phyloP scores from a whole-genome alignment of 495 filamentous ascomycete genomes.

The Aspergillus incahuasiensis region DNA sequence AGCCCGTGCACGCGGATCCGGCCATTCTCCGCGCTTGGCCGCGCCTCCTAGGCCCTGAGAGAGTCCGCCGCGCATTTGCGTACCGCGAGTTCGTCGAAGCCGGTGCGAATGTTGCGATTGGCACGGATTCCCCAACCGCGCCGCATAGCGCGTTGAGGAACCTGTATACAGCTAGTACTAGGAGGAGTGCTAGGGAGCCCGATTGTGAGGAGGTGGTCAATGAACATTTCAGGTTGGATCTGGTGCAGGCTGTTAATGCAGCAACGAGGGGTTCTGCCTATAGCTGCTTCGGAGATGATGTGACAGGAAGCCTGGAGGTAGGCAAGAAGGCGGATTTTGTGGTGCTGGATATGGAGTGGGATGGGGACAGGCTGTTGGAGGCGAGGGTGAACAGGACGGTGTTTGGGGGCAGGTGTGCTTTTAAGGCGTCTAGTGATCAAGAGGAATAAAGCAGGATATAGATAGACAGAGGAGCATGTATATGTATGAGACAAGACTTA shows the following conservation, averaged over 20 bases:
- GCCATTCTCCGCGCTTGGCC: conserved; percentile 59
- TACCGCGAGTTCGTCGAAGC: conserved; percentile 55
- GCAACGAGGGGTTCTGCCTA: conserved; percentile 56
- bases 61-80: conserved; percentile 54
- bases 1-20: conserved; percentile 61
- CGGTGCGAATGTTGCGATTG: conserved; percentile 51
- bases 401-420: conserved; percentile 16
- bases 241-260: conserved; percentile 49
- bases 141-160: conserved; percentile 52
- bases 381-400: conserved; percentile 25
- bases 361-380: conserved; percentile 45
- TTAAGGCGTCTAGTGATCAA: not conserved
- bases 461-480: not conserved
- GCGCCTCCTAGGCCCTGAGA: conserved; percentile 45
- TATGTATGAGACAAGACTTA: no score
- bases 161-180: conserved; percentile 57
- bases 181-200: conserved; percentile 50
- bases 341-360: conserved; percentile 55
- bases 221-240: conserved; percentile 45
- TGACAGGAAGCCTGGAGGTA: conserved; percentile 43
- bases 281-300: conserved; percentile 52
- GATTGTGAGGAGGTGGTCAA: conserved; percentile 46
- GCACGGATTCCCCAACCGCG: conserved; percentile 58
- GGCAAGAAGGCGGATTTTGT: conserved; percentile 55
- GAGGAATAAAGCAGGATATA: not conserved